Conservation (phyloP, 176 grass and related monocot species). For the Hordeum marinum region DNA sequence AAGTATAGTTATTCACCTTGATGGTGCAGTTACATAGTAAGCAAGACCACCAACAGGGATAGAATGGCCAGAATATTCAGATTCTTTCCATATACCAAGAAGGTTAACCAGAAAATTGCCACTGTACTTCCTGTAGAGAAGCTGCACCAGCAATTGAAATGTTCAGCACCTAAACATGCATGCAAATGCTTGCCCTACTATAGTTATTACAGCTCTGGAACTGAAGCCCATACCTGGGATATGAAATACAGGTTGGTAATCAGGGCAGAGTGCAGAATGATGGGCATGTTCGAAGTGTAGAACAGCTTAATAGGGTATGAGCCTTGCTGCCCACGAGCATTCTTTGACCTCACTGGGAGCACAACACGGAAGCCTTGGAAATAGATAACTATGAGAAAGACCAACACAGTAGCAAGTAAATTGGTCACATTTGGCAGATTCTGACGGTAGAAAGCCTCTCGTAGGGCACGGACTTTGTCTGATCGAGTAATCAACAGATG, state of each 20-base stretch:
- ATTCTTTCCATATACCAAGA: slow-evolving; percentile 84
- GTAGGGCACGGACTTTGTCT: slow-evolving; percentile 78
- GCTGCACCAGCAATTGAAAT: slow-evolving; percentile 33
- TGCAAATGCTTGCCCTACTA: not conserved
- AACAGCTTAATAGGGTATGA: slow-evolving; percentile 97
- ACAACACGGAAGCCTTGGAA: slow-evolving; percentile 98
- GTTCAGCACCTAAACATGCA: slow-evolving; percentile 1
- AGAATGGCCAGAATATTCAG: slow-evolving; percentile 78
- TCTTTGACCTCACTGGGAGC: slow-evolving; percentile 89
- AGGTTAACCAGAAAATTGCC: slow-evolving; percentile 95
- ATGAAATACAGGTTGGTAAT: slow-evolving; percentile 96
- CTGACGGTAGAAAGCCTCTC: slow-evolving; percentile 85
- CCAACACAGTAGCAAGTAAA: slow-evolving; percentile 85
- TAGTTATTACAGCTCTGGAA: not conserved
- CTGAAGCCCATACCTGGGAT: slow-evolving; percentile 49
- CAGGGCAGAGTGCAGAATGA: slow-evolving; percentile 88
- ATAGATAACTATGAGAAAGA: slow-evolving; percentile 94
- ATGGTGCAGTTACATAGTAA: slow-evolving; percentile 94
- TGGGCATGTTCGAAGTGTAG: slow-evolving; percentile 96
- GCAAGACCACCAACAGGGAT: slow-evolving; percentile 89
- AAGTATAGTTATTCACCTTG: slow-evolving; percentile 43
- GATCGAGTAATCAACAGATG: slow-evolving; percentile 85
- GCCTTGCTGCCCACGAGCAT: slow-evolving; percentile 88
- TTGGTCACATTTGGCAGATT: slow-evolving; percentile 96
- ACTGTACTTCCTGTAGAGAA: slow-evolving; percentile 92